Evolutionary conservation across 192 early-diverging fungal genomes (phyloP), one percentile per base, ranked within the genome.

Genomic region (Coemansia sp.): DNA sequence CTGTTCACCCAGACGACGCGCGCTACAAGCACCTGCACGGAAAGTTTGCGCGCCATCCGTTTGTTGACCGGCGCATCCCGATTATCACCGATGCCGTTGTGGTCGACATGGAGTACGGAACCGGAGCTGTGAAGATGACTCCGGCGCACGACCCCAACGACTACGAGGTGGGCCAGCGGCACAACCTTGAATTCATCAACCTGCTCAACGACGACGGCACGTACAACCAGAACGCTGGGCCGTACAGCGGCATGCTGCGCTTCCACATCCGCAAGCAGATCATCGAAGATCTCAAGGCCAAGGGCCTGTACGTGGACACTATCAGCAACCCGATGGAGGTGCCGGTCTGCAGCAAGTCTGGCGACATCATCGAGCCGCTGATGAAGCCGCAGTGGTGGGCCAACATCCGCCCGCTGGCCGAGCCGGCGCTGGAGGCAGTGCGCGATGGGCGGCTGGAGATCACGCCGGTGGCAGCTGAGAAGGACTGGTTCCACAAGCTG

Each of bases 301-400:
- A 85, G 77, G 94, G 92, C 16, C 81, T 98, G 50, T 98, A 91
- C 64, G 83, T 88, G 40, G 91, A 85, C 54, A 92, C 88, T 40
- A 83, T 84, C 61, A 87, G 91, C 46, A 95, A 99, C 81, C 89
- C 92, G 49, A 99, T 99, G 97, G 81, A 81, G 32, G 81, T 99
- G 4, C 97, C 97, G 11, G 77, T 90, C 33, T 99, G 95, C 83
- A 69, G 63, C 54, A 87, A 93, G 73, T 93, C 95, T 22, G 86
- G 87, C 33, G 97, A 99, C 76, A 81, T 99, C 52, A 97, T 98
- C 32, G 97, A 99, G 77, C 95, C 95, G 7, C 71, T 97, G 54
- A 88, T 99, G 87, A 99, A 97, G 83, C 97, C 97, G 33, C 97
- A 99, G 75, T 99, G 97, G 97, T 99, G 95, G 92, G 91, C 98